Evolutionary conservation across 257 asterid genomes (phyloP).

Genomic region (Forsythia suspensa): DNA sequence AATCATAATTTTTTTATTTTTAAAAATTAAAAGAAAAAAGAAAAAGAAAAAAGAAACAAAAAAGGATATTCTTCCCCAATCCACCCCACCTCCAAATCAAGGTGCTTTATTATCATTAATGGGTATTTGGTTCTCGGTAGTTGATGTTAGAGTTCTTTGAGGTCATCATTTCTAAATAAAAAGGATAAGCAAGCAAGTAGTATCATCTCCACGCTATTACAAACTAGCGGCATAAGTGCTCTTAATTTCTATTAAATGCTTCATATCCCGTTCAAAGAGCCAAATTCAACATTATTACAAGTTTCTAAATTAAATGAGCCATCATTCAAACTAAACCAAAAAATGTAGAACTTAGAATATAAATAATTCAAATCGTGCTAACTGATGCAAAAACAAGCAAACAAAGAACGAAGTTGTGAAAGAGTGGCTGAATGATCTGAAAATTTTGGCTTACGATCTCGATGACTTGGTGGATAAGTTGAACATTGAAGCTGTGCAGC

Average conservation of each 20-base stretch:
- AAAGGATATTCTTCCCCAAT: too few relatives aligned
- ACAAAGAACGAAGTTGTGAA: constrained; percentile 11
- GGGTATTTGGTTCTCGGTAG: background rate
- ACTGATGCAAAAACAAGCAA: constrained; percentile 29
- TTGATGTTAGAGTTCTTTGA: background rate
- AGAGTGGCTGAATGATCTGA: constrained; percentile 27
- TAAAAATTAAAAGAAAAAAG: too few relatives aligned
- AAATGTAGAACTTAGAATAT: background rate
- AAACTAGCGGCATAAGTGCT: background rate
- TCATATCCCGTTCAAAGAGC: background rate
- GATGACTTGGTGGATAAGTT: constrained; percentile 33
- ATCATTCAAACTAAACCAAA: background rate
- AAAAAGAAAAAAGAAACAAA: too few relatives aligned
- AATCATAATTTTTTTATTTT: too few relatives aligned
- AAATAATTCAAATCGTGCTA: background rate
- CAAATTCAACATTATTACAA: background rate
- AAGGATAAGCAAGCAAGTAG: background rate
- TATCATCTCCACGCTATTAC: background rate
- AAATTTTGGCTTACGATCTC: constrained; percentile 21
- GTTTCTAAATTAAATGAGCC: background rate
- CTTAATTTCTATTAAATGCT: background rate
- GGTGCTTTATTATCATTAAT: background rate
- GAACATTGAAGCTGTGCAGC: constrained; percentile 14
- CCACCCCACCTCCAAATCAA: background rate
- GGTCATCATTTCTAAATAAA: background rate